Percentiles rank a stretch among this genome's conserved stretches.
Evolutionary conservation across 129 eudicot genomes (phyloP).

Genomic region (Deinandra increscens): DNA sequence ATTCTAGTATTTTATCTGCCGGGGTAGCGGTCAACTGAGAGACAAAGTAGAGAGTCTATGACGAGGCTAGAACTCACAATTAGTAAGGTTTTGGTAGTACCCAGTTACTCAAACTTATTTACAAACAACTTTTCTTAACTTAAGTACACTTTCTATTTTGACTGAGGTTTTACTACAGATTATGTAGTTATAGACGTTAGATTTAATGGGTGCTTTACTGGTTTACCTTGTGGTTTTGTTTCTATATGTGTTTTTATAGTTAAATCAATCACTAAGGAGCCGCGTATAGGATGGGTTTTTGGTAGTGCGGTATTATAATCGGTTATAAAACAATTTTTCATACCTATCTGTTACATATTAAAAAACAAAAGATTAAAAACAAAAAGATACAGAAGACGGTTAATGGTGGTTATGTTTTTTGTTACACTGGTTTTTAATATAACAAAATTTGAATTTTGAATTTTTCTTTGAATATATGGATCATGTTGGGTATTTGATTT

Average conservation of each 20-base stretch:
- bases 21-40: constrained; percentile 66
- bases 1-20: constrained; percentile 45
- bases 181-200: constrained; percentile 1
- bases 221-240: constrained; percentile 47
- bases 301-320: no score
- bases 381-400: no score
- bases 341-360: no score
- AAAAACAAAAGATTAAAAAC: no score
- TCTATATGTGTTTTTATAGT: constrained; percentile 17
- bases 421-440: no score
- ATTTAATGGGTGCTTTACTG: constrained; percentile 29
- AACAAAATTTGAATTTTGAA: no score
- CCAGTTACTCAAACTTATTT: not conserved
- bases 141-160: not conserved
- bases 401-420: no score
- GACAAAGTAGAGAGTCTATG: not conserved
- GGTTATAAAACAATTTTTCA: no score
- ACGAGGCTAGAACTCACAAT: constrained; percentile 11
- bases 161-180: not conserved
- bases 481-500: no score
- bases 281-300: no score
- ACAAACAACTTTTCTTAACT: not conserved
- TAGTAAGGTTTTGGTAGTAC: constrained; percentile 20
- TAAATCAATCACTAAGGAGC: no score
- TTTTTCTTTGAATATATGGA: no score